Evolutionary conservation across 495 filamentous ascomycete genomes (phyloP).

Genomic region (Daldinia bambusicola): DNA sequence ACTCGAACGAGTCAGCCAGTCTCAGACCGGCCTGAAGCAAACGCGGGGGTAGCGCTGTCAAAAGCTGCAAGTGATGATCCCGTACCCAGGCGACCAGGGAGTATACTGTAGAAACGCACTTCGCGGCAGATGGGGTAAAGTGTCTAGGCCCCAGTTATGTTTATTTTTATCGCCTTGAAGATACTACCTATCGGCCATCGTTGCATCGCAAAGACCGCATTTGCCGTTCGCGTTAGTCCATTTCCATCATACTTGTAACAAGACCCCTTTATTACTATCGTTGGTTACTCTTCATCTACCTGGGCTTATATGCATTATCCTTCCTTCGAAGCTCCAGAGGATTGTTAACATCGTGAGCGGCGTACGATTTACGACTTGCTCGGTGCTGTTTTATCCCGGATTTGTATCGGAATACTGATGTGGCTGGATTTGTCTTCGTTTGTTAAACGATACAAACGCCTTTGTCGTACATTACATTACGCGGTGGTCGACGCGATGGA

Average conservation of each 20-base stretch:
- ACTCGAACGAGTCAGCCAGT: conserved; percentile 29
- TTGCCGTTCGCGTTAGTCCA: conserved; percentile 7
- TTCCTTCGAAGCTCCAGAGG: conserved; percentile 19
- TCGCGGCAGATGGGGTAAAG: conserved; percentile 35
- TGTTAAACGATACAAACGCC: conserved; percentile 11
- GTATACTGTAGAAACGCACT: conserved; percentile 26
- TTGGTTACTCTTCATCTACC: conserved; percentile 4
- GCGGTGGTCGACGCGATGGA: conserved; percentile 22
- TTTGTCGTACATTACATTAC: conserved; percentile 26
- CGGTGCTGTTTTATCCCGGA: conserved; percentile 13
- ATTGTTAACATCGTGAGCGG: conserved; percentile 13
- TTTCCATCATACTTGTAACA: conserved; percentile 11
- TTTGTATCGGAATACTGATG: conserved; percentile 24
- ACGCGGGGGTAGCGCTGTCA: conserved; percentile 45
- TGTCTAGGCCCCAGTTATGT: conserved; percentile 19
- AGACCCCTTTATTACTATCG: conserved; percentile 11
- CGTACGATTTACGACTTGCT: conserved; percentile 18
- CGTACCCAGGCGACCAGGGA: conserved; percentile 38
- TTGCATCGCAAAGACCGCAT: conserved; percentile 19
- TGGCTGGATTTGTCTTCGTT: conserved; percentile 29
- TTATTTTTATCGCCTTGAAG: conserved; percentile 39
- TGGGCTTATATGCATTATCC: neutral
- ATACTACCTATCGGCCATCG: conserved; percentile 23
- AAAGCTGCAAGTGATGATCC: conserved; percentile 45
- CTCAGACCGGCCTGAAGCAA: conserved; percentile 25